These are phyloP conservation scores for Melanogaster broomeanus DNA, from an alignment of 768 basidiomycete species.

Conservation along the genomic window DNA sequence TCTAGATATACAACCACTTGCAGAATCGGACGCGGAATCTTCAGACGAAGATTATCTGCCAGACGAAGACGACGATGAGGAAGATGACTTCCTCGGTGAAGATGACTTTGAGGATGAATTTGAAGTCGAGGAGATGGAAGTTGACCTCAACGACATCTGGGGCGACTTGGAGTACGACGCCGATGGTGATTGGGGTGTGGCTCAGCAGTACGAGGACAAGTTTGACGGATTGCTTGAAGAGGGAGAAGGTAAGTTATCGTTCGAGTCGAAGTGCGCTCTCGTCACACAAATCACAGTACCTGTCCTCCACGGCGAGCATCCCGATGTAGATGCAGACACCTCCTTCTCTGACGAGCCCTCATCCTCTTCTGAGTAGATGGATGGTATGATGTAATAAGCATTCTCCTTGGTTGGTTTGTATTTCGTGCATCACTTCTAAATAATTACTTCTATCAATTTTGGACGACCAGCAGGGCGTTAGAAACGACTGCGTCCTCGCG, in stretches of 20 bases:
- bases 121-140: conserved; percentile 43
- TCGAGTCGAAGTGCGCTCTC: not conserved
- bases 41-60: conserved; percentile 71
- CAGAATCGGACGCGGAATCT: conserved; percentile 62
- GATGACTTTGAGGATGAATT: conserved; percentile 39
- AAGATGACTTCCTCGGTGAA: conserved; percentile 43
- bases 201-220: conserved; percentile 23
- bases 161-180: conserved; percentile 9
- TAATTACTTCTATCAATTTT: conserved; percentile 5
- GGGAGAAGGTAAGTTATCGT: conserved; percentile 3
- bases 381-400: not conserved
- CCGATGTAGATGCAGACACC: not conserved
- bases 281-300: not conserved
- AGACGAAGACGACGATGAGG: conserved; percentile 46
- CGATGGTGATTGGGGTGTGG: conserved; percentile 39
- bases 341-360: not conserved
- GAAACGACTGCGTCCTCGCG: conserved; percentile 20
- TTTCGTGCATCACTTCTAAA: not conserved
- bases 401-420: conserved; percentile 4
- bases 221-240: conserved; percentile 16
- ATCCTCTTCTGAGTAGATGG: conserved; percentile 1
- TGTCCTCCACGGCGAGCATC: not conserved
- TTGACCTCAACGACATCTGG: conserved; percentile 24
- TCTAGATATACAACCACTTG: conserved; percentile 49
- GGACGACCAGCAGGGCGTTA: conserved; percentile 15